phyloP scores from a whole-genome alignment of 2,329 filamentous ascomycete genomes.

The Penicillium sp. region DNA sequence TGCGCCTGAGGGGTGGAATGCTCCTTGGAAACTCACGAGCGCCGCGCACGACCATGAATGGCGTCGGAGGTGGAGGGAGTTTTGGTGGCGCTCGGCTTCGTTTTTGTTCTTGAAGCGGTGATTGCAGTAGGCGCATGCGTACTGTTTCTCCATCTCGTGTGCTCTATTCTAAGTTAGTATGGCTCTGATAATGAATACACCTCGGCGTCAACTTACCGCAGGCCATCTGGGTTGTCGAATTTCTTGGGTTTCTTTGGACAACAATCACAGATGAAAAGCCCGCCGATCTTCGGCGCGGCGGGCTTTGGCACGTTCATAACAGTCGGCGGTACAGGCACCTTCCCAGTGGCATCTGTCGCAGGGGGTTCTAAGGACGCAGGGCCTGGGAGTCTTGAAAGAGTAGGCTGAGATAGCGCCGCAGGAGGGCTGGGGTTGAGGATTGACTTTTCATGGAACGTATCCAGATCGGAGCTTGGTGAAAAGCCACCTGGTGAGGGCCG shows the following conservation, averaged over 20 bases:
- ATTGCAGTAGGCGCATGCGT: slow-evolving; percentile 85
- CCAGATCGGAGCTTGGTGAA: slow-evolving; percentile 57
- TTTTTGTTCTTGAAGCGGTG: slow-evolving; percentile 99
- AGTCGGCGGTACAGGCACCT: slow-evolving; percentile 46
- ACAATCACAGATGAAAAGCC: slow-evolving; percentile 78
- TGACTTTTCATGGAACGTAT: slow-evolving; percentile 53
- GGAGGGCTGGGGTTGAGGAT: slow-evolving; percentile 49
- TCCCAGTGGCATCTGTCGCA: slow-evolving; percentile 41
- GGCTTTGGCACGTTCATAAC: slow-evolving; percentile 34
- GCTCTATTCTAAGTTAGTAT: slow-evolving; percentile 51
- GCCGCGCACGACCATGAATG: slow-evolving; percentile 98
- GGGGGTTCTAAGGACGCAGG: slow-evolving; percentile 40
- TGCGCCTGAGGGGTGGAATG: slow-evolving; percentile 76
- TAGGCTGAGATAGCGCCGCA: slow-evolving; percentile 38
- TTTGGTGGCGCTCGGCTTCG: slow-evolving; percentile 93
- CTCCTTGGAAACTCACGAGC: slow-evolving; percentile 69
- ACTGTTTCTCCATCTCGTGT: slow-evolving; percentile 94
- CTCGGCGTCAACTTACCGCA: slow-evolving; percentile 61
- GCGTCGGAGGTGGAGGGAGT: slow-evolving; percentile 84
- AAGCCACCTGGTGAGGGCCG: slow-evolving; percentile 59
- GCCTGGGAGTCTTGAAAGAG: slow-evolving; percentile 37
- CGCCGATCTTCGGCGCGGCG: slow-evolving; percentile 49
- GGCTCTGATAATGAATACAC: background rate
- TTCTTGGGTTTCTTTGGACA: slow-evolving; percentile 97
- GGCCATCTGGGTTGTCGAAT: slow-evolving; percentile 78